Evolutionary conservation across 371 early-diverging fungal species (phyloP).

Genomic region (Syncephalis fuscata): DNA sequence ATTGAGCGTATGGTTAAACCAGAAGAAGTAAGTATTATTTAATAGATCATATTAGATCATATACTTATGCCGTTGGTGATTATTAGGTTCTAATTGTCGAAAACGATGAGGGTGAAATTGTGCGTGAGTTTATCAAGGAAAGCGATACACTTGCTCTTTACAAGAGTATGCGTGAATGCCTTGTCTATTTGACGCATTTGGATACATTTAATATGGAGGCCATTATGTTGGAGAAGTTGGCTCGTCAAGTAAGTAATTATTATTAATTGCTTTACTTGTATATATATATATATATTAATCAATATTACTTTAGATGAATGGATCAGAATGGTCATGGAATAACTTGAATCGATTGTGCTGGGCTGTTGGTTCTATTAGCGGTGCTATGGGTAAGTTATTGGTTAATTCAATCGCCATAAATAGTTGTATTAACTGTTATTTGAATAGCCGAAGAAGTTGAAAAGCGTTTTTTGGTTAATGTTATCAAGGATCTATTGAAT

Average conservation of each 20-base stretch:
- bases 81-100: constrained; percentile 95
- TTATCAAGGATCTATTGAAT: constrained; percentile 92
- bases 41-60: not conserved
- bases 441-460: constrained; percentile 66
- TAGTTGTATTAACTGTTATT: constrained; percentile 5
- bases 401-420: not conserved
- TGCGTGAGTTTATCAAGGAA: constrained; percentile 95
- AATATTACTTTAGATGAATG: constrained; percentile 48
- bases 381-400: constrained; percentile 56
- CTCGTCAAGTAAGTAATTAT: constrained; percentile 46
- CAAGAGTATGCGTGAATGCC: constrained; percentile 96
- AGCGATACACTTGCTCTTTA: constrained; percentile 96
- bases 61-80: not conserved
- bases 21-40: constrained; percentile 52
- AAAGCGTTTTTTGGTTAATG: constrained; percentile 92
- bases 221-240: constrained; percentile 87
- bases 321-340: constrained; percentile 88
- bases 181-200: constrained; percentile 92
- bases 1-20: constrained; percentile 96
- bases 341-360: constrained; percentile 98
- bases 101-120: constrained; percentile 99
- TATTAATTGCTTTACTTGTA: no score
- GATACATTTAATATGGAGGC: constrained; percentile 82
- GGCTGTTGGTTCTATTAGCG: constrained; percentile 98
- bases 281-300: constrained; percentile 1